Conservation (phyloP, 2,329 filamentous ascomycete genomes). For the Fusarium buxicola region DNA sequence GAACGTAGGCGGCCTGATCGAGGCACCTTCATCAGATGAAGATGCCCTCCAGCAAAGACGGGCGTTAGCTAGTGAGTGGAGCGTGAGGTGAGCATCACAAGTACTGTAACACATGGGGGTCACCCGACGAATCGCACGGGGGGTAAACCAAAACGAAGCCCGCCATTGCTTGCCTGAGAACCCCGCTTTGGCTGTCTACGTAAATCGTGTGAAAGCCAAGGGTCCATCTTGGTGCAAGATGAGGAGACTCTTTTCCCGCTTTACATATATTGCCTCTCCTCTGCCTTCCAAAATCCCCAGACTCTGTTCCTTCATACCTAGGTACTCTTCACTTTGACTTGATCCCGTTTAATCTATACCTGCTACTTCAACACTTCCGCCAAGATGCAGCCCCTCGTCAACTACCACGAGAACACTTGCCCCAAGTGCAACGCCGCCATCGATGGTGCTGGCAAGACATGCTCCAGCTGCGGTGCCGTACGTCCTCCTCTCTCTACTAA, state of each 20-base stretch:
- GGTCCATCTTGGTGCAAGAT: slow-evolving; percentile 18
- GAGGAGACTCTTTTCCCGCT: slow-evolving; percentile 8
- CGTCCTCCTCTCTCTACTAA: slow-evolving; percentile 47
- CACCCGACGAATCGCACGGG: slow-evolving; percentile 37
- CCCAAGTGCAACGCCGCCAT: slow-evolving; percentile 67
- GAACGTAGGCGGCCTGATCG: too few species aligned
- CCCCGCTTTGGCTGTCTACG: slow-evolving; percentile 33
- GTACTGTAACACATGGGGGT: slow-evolving; percentile 4
- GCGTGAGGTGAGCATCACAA: not conserved
- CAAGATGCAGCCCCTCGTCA: slow-evolving; percentile 52
- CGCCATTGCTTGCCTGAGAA: slow-evolving; percentile 34
- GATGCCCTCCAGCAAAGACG: too few species aligned
- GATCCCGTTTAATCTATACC: not conserved
- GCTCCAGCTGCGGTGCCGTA: slow-evolving; percentile 68
- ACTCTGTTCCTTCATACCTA: not conserved
- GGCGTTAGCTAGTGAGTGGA: too few species aligned
- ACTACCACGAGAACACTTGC: slow-evolving; percentile 58
- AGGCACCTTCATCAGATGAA: slow-evolving; percentile 2
- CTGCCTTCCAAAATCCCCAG: not conserved
- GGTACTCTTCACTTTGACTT: slow-evolving; percentile 34
- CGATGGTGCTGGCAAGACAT: slow-evolving; percentile 62
- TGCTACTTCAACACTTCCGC: not conserved
- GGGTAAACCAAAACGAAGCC: slow-evolving; percentile 38
- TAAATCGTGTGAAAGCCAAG: slow-evolving; percentile 30
- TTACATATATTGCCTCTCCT: slow-evolving; percentile 1